These are phyloP conservation scores for Thelonectria rubi DNA, from an alignment of 2,329 filamentous ascomycete species.

Conservation along the genomic window DNA sequence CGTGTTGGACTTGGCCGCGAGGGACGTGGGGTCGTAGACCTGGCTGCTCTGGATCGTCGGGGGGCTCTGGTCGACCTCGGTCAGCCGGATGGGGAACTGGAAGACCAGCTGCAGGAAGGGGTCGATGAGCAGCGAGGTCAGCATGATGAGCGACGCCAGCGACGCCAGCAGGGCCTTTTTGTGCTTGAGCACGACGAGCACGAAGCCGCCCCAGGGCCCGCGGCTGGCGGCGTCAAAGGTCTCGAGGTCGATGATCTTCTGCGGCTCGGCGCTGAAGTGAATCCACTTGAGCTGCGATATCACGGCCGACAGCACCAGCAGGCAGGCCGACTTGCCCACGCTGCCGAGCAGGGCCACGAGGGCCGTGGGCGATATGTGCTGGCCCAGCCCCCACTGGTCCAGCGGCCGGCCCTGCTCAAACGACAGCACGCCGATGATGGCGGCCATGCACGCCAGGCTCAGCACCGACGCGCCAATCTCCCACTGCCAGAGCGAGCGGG, in stretches of 20 bases:
- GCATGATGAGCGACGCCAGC: background rate
- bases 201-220: constrained; percentile 5
- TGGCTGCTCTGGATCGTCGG: background rate
- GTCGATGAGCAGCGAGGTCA: background rate
- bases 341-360: constrained; percentile 1
- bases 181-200: background rate
- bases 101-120: constrained; percentile 8
- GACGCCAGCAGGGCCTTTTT: background rate
- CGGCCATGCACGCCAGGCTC: background rate
- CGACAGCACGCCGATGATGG: background rate
- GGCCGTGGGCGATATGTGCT: background rate
- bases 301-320: background rate
- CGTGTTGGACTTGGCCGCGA: background rate
- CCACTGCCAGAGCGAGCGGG: background rate
- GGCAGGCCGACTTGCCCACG: constrained; percentile 9
- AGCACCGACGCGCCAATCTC: background rate
- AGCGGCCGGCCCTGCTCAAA: constrained; percentile 1
- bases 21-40: background rate
- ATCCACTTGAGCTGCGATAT: constrained; percentile 7
- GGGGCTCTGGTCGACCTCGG: background rate
- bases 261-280: background rate
- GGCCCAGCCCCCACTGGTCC: constrained; percentile 3
- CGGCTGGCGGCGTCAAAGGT: constrained; percentile 11
- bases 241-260: background rate
- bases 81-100: constrained; percentile 1